These are phyloP conservation scores for Sporothrix dimorphospora DNA, from an alignment of 2,329 filamentous ascomycete species.

Conservation along the genomic window DNA sequence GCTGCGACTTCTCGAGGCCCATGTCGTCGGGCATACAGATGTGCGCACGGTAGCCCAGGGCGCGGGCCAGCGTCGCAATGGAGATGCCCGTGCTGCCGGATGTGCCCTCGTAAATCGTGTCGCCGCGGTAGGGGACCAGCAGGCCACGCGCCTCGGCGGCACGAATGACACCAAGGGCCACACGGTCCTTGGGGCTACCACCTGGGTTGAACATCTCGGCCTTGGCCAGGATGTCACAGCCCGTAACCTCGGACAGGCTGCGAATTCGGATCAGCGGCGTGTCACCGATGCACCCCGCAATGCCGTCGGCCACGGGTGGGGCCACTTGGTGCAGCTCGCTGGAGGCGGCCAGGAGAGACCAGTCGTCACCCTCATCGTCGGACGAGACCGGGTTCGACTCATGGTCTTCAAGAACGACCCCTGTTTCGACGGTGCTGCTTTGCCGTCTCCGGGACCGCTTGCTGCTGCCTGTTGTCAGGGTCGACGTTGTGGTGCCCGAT, in stretches of 20 bases:
- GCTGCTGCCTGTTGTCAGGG: slow-evolving; percentile 2
- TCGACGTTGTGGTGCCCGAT: slow-evolving; percentile 32
- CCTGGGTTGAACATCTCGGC: slow-evolving; percentile 96
- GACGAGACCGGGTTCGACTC: slow-evolving; percentile 42
- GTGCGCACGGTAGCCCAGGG: slow-evolving; percentile 86
- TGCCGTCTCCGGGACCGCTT: neutral
- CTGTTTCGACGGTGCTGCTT: slow-evolving; percentile 45
- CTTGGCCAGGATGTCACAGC: slow-evolving; percentile 88
- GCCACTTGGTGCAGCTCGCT: neutral
- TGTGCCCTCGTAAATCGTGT: slow-evolving; percentile 97
- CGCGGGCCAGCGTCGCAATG: slow-evolving; percentile 83
- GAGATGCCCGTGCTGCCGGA: slow-evolving; percentile 97
- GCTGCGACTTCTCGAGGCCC: slow-evolving; percentile 82
- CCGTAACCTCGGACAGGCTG: slow-evolving; percentile 82
- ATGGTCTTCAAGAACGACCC: slow-evolving; percentile 60
- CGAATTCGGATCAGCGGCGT: slow-evolving; percentile 87
- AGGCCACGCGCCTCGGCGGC: slow-evolving; percentile 78
- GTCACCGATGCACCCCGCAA: slow-evolving; percentile 91
- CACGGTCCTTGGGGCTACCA: slow-evolving; percentile 91
- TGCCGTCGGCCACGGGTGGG: slow-evolving; percentile 65
- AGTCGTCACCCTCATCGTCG: slow-evolving; percentile 26
- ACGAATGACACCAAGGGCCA: slow-evolving; percentile 86
- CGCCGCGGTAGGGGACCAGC: slow-evolving; percentile 76
- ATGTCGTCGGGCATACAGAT: slow-evolving; percentile 98
- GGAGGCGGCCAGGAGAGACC: slow-evolving; percentile 31